Evolutionary conservation across 306 rosid species (phyloP).

Genomic region (Trifolium subterraneum): DNA sequence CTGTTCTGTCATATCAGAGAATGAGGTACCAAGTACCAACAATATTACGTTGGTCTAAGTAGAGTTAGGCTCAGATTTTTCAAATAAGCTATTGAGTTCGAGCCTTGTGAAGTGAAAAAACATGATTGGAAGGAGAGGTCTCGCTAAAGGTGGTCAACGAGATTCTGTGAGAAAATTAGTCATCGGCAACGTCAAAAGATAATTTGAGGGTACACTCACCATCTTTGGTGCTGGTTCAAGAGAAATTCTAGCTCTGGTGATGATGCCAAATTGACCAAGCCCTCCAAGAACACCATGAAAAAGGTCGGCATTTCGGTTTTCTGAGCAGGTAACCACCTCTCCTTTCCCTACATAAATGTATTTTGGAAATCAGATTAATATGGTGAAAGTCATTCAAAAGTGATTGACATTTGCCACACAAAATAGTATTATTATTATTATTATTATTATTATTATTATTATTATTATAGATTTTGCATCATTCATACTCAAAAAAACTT

Average conservation of each 20-base stretch:
- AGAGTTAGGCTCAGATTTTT: background rate
- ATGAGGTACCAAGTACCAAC: background rate
- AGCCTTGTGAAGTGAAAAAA: background rate
- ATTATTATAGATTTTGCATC: no score
- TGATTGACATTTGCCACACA: background rate
- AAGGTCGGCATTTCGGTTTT: conserved; percentile 70
- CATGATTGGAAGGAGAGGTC: background rate
- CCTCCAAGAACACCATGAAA: conserved; percentile 90
- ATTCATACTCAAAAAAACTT: background rate
- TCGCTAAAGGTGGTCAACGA: background rate
- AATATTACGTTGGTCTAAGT: background rate
- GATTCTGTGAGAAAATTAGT: background rate
- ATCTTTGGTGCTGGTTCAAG: conserved; percentile 85
- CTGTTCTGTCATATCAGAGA: conserved; percentile 13
- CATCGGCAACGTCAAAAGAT: background rate
- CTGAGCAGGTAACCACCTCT: conserved; percentile 81
- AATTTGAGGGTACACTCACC: conserved; percentile 51
- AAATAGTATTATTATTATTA: no score
- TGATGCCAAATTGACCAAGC: conserved; percentile 96
- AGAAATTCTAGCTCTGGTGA: conserved; percentile 83
- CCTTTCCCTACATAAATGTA: conserved; percentile 73
- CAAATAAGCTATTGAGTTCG: background rate
- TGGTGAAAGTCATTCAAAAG: background rate
- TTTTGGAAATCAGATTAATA: conserved; percentile 22
- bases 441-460: no score